A percentile compares a stretch with the other conserved stretches of the same genome.
Evolutionary conservation across 768 basidiomycete genomes (phyloP).

Genomic region (Coprinellus micaceus): DNA sequence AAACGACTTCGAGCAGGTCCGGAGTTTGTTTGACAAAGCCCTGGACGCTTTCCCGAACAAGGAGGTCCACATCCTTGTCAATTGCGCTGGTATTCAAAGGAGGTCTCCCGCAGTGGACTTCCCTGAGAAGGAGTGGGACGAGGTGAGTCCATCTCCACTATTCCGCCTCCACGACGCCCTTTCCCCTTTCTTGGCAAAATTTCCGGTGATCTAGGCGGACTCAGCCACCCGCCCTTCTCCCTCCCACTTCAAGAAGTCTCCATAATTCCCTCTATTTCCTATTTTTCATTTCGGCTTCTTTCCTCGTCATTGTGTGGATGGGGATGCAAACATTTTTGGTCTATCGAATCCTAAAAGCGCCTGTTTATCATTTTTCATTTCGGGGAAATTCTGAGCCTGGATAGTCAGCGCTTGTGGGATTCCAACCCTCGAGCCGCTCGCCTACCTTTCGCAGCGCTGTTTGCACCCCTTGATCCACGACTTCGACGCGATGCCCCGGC

Average conservation of each 20-base stretch:
- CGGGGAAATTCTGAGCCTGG: no score
- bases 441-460: not conserved
- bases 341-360: no score
- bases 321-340: no score
- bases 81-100: conserved; percentile 66
- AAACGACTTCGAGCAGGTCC: conserved; percentile 37
- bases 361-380: no score
- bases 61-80: conserved; percentile 58
- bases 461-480: not conserved
- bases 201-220: not conserved
- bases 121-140: conserved; percentile 65
- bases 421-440: no score
- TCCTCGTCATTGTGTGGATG: no score
- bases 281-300: no score
- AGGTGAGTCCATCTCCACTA: conserved; percentile 38
- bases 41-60: conserved; percentile 36
- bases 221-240: not conserved
- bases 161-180: no score
- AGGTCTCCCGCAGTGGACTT: conserved; percentile 59
- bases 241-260: not conserved
- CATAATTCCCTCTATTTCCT: no score
- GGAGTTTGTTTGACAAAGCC: conserved; percentile 37
- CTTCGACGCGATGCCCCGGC: not conserved
- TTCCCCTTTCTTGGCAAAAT: not conserved
- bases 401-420: no score